These are phyloP conservation scores for Steccherinum ochraceum DNA, from an alignment of 768 basidiomycete genomes.

Conservation along the genomic window DNA sequence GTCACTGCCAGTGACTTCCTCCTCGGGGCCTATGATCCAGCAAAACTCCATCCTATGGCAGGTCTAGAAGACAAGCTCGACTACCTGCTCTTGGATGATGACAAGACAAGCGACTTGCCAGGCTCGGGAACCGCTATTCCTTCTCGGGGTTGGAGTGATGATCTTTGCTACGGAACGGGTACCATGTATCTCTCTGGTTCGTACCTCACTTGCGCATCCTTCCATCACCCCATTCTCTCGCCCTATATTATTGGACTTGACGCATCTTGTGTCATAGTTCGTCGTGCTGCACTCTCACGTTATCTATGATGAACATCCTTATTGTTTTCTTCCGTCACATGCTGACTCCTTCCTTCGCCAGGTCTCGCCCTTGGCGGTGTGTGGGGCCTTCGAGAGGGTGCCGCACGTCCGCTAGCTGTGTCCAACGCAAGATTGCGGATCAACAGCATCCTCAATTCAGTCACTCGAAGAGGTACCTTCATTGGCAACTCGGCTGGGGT, in stretches of 20 bases:
- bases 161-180: slow-evolving; percentile 98
- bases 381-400: slow-evolving; percentile 96
- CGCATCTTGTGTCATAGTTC: slow-evolving; percentile 1
- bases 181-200: slow-evolving; percentile 96
- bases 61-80: slow-evolving; percentile 90
- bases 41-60: slow-evolving; percentile 90
- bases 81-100: slow-evolving; percentile 93
- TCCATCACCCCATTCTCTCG: slow-evolving; percentile 16
- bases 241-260: slow-evolving; percentile 9
- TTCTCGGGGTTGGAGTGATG: slow-evolving; percentile 97
- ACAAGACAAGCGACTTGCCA: slow-evolving; percentile 86
- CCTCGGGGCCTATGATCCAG: slow-evolving; percentile 82
- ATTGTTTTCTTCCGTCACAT: slow-evolving; percentile 82
- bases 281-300: slow-evolving; percentile 42
- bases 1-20: slow-evolving; percentile 87
- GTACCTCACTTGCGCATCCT: slow-evolving; percentile 65
- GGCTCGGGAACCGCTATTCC: slow-evolving; percentile 90
- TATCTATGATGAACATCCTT: slow-evolving; percentile 60
- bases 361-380: slow-evolving; percentile 91
- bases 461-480: slow-evolving; percentile 94
- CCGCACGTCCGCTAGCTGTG: slow-evolving; percentile 79
- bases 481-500: slow-evolving; percentile 98
- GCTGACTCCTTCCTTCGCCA: slow-evolving; percentile 56
- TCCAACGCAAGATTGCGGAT: slow-evolving; percentile 85
- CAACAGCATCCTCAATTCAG: slow-evolving; percentile 94